Conservation (phyloP, 2,329 filamentous ascomycete species). For the Herpotrichia juniperi region DNA sequence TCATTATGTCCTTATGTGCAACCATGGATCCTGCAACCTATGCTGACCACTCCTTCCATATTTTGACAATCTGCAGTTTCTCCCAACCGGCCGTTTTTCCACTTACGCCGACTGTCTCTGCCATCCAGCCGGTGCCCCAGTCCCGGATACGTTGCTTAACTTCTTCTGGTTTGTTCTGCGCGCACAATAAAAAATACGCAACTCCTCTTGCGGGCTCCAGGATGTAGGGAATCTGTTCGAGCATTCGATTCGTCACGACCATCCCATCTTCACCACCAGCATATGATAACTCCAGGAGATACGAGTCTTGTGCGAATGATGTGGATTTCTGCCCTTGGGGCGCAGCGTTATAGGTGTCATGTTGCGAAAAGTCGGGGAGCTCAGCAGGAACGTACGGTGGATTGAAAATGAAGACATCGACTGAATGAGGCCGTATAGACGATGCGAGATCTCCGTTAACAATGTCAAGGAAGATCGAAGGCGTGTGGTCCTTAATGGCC, state of each 20-base stretch:
- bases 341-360: slow-evolving; percentile 37
- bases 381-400: slow-evolving; percentile 94
- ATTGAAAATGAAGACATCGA: slow-evolving; percentile 94
- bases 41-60: slow-evolving; percentile 62
- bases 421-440: slow-evolving; percentile 61
- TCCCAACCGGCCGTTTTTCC: slow-evolving; percentile 94
- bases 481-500: slow-evolving; percentile 49
- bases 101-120: slow-evolving; percentile 78
- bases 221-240: slow-evolving; percentile 70
- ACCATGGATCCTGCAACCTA: background rate
- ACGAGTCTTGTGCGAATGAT: slow-evolving; percentile 78
- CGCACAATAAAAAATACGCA: slow-evolving; percentile 88
- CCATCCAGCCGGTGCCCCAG: slow-evolving; percentile 71
- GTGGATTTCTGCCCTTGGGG: slow-evolving; percentile 29
- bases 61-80: slow-evolving; percentile 84
- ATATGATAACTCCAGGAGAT: slow-evolving; percentile 83
- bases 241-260: slow-evolving; percentile 84
- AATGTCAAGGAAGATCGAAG: slow-evolving; percentile 65
- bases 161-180: slow-evolving; percentile 82
- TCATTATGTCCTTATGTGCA: background rate
- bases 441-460: slow-evolving; percentile 73
- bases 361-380: slow-evolving; percentile 63
- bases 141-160: slow-evolving; percentile 68
- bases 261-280: slow-evolving; percentile 90
- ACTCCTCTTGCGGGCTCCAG: slow-evolving; percentile 71